A percentile compares a stretch with the other conserved stretches of the same genome.
These are phyloP conservation scores for Yamadazyma friedrichii DNA, from an alignment of 1,139 yeast genomes.

Conservation along the genomic window DNA sequence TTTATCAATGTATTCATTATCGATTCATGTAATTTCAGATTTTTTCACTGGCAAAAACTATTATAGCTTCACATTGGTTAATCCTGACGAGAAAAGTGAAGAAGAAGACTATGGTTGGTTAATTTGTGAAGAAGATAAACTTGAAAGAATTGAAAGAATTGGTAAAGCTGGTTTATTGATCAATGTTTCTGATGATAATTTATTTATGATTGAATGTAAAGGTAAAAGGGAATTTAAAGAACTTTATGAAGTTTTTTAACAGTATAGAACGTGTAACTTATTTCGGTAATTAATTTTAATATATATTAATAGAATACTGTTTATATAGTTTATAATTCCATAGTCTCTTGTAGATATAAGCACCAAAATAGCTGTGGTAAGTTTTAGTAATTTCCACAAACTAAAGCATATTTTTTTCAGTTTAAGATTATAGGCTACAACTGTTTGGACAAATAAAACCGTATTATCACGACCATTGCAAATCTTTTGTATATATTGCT, in stretches of 20 bases:
- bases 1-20: conserved; percentile 38
- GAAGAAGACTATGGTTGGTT: conserved; percentile 32
- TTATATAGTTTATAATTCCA: not conserved
- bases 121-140: conserved; percentile 31
- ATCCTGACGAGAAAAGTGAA: conserved; percentile 16
- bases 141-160: conserved; percentile 33
- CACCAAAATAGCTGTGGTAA: too few relatives aligned
- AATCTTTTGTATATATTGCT: not conserved
- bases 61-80: conserved; percentile 29
- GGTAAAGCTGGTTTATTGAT: conserved; percentile 48
- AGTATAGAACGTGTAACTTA: conserved; percentile 6
- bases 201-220: conserved; percentile 47
- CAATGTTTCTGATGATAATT: conserved; percentile 30
- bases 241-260: conserved; percentile 31
- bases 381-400: not conserved
- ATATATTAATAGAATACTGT: not conserved
- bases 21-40: conserved; percentile 29
- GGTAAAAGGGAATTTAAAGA: conserved; percentile 43
- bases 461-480: too few relatives aligned
- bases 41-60: conserved; percentile 24
- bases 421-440: too few relatives aligned
- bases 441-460: too few relatives aligned
- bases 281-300: conserved; percentile 1
- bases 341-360: not conserved
- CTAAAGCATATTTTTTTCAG: too few relatives aligned